A percentile compares a stretch with the other conserved stretches of the same genome.
These are phyloP conservation scores for Penicillium canariense DNA, from an alignment of 495 filamentous ascomycete species.

Conservation along the genomic window DNA sequence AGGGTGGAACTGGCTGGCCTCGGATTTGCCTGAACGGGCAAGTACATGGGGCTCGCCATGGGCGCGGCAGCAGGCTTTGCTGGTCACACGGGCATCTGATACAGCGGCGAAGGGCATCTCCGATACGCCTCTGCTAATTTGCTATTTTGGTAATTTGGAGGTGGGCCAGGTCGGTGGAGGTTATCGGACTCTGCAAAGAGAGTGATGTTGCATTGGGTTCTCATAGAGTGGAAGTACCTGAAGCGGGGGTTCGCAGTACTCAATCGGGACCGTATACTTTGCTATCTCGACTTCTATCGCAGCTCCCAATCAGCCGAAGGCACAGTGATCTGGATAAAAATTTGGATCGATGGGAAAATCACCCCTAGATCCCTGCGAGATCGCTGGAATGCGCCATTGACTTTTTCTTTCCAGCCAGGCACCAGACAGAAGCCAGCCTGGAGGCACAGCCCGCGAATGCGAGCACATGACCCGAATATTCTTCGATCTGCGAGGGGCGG, in stretches of 20 bases:
- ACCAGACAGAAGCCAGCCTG: neutral
- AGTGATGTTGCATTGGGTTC: no score
- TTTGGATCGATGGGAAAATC: neutral
- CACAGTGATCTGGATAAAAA: neutral
- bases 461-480: constrained; percentile 6
- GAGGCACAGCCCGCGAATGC: neutral
- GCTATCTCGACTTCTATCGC: neutral
- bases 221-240: neutral
- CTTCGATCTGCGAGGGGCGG: neutral
- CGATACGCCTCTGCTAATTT: neutral
- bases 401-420: neutral
- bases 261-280: neutral
- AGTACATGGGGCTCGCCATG: constrained; percentile 1
- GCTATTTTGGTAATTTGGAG: neutral
- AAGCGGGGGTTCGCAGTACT: neutral
- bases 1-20: constrained; percentile 1
- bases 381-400: neutral
- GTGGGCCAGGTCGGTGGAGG: neutral
- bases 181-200: neutral
- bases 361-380: neutral
- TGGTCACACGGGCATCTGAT: constrained; percentile 13
- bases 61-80: neutral
- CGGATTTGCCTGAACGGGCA: constrained; percentile 25
- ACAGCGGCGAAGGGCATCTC: neutral
- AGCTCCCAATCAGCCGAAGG: neutral